Percentiles rank a stretch among this genome's conserved stretches.
phyloP scores from a whole-genome alignment of 768 basidiomycete genomes.

The Leccinum subtestaceum region DNA sequence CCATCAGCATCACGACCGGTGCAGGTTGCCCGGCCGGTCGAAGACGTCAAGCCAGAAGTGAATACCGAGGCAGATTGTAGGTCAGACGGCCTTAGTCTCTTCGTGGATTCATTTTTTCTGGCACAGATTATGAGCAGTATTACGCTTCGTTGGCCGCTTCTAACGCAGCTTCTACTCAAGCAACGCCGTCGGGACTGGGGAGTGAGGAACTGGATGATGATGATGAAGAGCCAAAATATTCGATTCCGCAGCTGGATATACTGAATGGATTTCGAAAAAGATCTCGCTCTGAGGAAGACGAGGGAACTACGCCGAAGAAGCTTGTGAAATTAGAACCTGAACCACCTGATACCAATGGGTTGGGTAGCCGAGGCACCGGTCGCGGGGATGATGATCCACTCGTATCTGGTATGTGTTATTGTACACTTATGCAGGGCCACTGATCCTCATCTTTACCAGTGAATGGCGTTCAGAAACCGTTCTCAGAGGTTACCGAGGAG shows the following conservation, averaged over 20 bases:
- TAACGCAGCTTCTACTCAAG: constrained; percentile 51
- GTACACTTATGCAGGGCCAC: background rate
- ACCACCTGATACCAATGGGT: constrained; percentile 19
- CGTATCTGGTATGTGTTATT: constrained; percentile 55
- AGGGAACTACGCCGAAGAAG: constrained; percentile 40
- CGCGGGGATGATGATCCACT: constrained; percentile 50
- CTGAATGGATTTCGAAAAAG: constrained; percentile 74
- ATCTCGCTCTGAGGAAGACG: constrained; percentile 64
- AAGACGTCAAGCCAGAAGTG: constrained; percentile 46
- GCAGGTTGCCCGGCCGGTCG: constrained; percentile 25
- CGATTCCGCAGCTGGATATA: constrained; percentile 62
- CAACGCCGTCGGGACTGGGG: constrained; percentile 58
- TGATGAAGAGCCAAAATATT: constrained; percentile 71
- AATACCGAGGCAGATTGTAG: constrained; percentile 65
- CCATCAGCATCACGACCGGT: constrained; percentile 27
- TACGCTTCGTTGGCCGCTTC: constrained; percentile 76
- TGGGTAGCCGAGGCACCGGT: background rate
- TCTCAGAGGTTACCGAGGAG: constrained; percentile 85
- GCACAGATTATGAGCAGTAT: constrained; percentile 74
- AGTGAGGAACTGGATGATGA: constrained; percentile 63
- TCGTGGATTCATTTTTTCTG: background rate
- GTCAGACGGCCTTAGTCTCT: constrained; percentile 20
- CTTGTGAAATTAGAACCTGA: constrained; percentile 41
- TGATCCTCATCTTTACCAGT: constrained; percentile 43
- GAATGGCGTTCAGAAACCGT: constrained; percentile 67